A percentile compares a stretch with the other conserved stretches of the same genome.
Conservation (phyloP, 495 filamentous ascomycete species). For the Pyronema omphalodes region DNA sequence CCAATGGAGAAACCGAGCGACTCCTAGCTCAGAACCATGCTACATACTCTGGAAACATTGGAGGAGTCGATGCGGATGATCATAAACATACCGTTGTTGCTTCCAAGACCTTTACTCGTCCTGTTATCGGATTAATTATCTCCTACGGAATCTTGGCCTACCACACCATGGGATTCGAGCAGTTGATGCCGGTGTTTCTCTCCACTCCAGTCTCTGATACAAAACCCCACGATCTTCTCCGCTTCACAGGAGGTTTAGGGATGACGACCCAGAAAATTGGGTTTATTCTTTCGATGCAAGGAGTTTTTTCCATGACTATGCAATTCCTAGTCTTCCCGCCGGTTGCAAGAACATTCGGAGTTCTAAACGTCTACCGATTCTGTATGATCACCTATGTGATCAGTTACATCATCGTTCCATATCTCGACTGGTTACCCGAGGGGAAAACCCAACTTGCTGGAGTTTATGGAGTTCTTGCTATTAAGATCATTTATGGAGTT, state of each 20-base stretch:
- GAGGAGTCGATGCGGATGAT: not conserved
- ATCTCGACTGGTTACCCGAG: constrained; percentile 66
- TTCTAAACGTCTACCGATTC: constrained; percentile 59
- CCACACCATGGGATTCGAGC: constrained; percentile 87
- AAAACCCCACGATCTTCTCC: constrained; percentile 40
- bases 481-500: constrained; percentile 75
- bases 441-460: constrained; percentile 44
- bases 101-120: constrained; percentile 43
- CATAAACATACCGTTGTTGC: not conserved
- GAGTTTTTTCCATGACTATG: constrained; percentile 69
- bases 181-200: constrained; percentile 79
- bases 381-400: constrained; percentile 69
- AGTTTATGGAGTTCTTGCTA: constrained; percentile 54
- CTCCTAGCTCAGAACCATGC: constrained; percentile 20
- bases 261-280: constrained; percentile 68
- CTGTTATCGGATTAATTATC: constrained; percentile 66
- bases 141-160: constrained; percentile 88
- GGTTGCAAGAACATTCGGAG: constrained; percentile 50
- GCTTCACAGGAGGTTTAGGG: constrained; percentile 73
- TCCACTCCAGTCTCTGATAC: constrained; percentile 44
- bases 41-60: not conserved
- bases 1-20: constrained; percentile 31
- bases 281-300: constrained; percentile 70
- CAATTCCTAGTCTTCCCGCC: constrained; percentile 70
- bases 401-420: constrained; percentile 73